Base-by-base conservation (phyloP, 768 basidiomycete genomes). In the Cystobasidium onofrii region DNA sequence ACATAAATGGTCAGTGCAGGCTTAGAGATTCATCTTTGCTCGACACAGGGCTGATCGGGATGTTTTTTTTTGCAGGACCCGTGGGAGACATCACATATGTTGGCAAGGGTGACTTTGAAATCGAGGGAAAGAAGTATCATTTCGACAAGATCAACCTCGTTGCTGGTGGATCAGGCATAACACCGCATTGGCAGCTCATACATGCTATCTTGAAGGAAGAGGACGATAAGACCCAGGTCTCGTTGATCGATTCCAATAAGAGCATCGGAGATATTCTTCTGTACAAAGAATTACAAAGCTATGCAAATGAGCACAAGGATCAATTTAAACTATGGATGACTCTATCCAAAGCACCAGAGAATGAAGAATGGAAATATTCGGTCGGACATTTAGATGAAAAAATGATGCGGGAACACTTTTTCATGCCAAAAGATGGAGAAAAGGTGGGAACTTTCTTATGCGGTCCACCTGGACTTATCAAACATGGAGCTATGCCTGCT, bases 1-100 rank as follows among this genome's bases (percentile, higher is more conserved):
- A 66, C 64, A 44, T 66, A 10, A 66, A 39, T 33, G 64, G 64
- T 36, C n/a, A n/a, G n/a, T n/a, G n/a, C n/a, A n/a, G n/a, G n/a
- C n/a, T n/a, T n/a, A n/a, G n/a, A n/a, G n/a, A n/a, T n/a, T n/a
- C n/a, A n/a, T n/a, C n/a, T n/a, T n/a, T n/a, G n/a, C n/a, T n/a
- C n/a, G n/a, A n/a, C n/a, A n/a, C n/a, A n/a, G n/a, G n/a, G 15
- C 39, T 39, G 39, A 39, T 39, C 15, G 7, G 39, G 6, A 39
- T n/a, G n/a, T 39, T 15, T 39, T 39, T 15, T 39, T 15, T 39
- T 15, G 39, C 15, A 39, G 39, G 39, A 39, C 61, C 61, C 36
- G 36, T 36, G 10, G 61, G 61, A 27, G 61, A 63, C 10, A 63
- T 63, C 10, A 36, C 61, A 36, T 63, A 63, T 36, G 9, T 31